Conservation (phyloP, 2,329 filamentous ascomycete genomes). For the Cryphonectria japonica region DNA sequence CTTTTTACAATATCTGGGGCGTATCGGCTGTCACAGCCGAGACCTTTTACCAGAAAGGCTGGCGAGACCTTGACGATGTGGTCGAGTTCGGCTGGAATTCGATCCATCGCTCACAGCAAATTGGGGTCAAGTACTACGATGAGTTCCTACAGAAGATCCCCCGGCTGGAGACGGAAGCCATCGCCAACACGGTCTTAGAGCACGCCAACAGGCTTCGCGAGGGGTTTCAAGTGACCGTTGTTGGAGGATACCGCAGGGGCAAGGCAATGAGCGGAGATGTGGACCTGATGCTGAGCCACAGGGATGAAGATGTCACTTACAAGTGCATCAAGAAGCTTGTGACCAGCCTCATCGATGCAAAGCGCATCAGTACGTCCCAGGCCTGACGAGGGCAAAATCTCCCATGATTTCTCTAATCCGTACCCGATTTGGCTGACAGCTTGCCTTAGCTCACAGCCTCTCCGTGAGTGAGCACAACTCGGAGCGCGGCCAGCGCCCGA, state of each 20-base stretch:
- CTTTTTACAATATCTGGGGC: conserved; percentile 90
- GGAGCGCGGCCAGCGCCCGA: conserved; percentile 68
- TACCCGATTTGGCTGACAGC: not conserved
- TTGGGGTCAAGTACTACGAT: conserved; percentile 91
- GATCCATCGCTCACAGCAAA: conserved; percentile 82
- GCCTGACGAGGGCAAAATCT: no score
- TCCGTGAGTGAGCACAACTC: conserved; percentile 71
- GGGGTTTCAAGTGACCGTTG: conserved; percentile 63
- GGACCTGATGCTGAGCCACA: conserved; percentile 83
- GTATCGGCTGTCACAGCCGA: conserved; percentile 81
- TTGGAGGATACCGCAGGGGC: conserved; percentile 81
- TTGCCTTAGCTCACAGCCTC: conserved; percentile 66
- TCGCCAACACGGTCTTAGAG: conserved; percentile 63
- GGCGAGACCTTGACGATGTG: conserved; percentile 84
- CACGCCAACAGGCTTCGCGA: conserved; percentile 68
- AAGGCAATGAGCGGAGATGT: conserved; percentile 78
- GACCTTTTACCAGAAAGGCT: conserved; percentile 79
- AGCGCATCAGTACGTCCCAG: conserved; percentile 62
- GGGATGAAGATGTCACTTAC: conserved; percentile 67
- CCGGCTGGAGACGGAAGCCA: conserved; percentile 72
- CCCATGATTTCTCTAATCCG: not conserved
- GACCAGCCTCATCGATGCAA: conserved; percentile 66
- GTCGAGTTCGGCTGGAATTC: conserved; percentile 79
- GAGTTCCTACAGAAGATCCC: conserved; percentile 77
- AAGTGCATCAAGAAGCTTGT: conserved; percentile 76